A percentile compares a stretch with the other conserved stretches of the same genome.
Conservation (phyloP, 208 protist species). For the Leishmania martiniquensis region DNA sequence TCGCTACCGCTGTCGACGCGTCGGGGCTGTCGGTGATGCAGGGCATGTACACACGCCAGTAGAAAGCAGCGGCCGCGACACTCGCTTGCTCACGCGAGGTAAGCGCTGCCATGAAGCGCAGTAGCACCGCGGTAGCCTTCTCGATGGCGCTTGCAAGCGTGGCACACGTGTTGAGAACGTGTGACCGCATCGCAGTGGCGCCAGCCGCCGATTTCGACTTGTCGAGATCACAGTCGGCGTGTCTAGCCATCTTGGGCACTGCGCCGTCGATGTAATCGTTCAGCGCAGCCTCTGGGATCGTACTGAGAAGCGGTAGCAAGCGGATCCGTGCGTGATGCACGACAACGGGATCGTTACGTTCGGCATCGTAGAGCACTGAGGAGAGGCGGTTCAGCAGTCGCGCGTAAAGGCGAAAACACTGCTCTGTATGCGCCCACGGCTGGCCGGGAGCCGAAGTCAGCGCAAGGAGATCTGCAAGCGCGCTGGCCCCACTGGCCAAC, state of each 20-base stretch:
- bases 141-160: conserved; percentile 22
- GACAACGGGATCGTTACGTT: conserved; percentile 9
- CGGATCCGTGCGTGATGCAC: conserved; percentile 4
- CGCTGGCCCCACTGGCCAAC: conserved; percentile 36
- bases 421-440: conserved; percentile 17
- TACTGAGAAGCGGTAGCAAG: conserved; percentile 28
- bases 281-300: conserved; percentile 32
- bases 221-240: neutral
- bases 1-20: neutral
- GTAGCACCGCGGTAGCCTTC: conserved; percentile 23
- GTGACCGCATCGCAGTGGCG: neutral
- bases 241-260: neutral
- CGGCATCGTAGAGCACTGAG: conserved; percentile 11
- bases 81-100: conserved; percentile 40
- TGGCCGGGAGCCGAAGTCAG: neutral
- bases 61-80: conserved; percentile 33
- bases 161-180: neutral
- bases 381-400: conserved; percentile 13
- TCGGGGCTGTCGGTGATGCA: neutral
- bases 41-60: conserved; percentile 20
- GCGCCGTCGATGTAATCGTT: conserved; percentile 10
- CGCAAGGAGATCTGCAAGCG: conserved; percentile 15
- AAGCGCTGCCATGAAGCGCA: conserved; percentile 37
- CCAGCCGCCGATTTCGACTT: neutral
- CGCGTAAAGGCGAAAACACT: conserved; percentile 18